Conservation (phyloP, 2,329 filamentous ascomycete genomes). For the Byssothecium circinans region DNA sequence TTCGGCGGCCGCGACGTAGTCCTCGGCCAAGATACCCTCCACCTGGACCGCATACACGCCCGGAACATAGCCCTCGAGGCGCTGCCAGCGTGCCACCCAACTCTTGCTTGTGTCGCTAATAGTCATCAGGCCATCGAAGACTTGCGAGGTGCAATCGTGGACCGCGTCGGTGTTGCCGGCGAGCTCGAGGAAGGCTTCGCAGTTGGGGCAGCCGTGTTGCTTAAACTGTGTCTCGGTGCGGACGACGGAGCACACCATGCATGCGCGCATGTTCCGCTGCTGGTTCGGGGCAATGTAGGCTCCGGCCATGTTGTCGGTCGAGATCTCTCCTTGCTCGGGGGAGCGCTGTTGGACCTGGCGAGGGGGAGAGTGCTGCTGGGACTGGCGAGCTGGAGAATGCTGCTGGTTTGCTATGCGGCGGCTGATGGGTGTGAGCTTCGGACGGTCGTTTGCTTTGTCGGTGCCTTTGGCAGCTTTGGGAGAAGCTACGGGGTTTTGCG, state of each 20-base stretch:
- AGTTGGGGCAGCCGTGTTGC: slow-evolving; percentile 90
- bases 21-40: slow-evolving; percentile 69
- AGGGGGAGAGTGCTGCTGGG: not conserved
- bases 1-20: slow-evolving; percentile 59
- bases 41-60: slow-evolving; percentile 97
- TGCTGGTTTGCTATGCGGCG: not conserved
- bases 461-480: not conserved
- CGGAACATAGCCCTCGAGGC: slow-evolving; percentile 81
- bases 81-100: slow-evolving; percentile 97
- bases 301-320: slow-evolving; percentile 35
- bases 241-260: slow-evolving; percentile 98
- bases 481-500: not conserved
- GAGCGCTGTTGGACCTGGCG: too few relatives aligned
- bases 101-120: slow-evolving; percentile 79
- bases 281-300: slow-evolving; percentile 74
- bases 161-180: slow-evolving; percentile 77
- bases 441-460: not conserved
- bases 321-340: slow-evolving; percentile 20
- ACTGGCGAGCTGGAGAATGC: slow-evolving; percentile 2
- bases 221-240: slow-evolving; percentile 82
- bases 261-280: slow-evolving; percentile 86
- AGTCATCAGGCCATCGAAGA: slow-evolving; percentile 90
- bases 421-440: not conserved
- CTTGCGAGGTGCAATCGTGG: slow-evolving; percentile 90
- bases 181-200: slow-evolving; percentile 87